phyloP scores from a whole-genome alignment of 140 eudicot genomes.

The Anethum foeniculum region DNA sequence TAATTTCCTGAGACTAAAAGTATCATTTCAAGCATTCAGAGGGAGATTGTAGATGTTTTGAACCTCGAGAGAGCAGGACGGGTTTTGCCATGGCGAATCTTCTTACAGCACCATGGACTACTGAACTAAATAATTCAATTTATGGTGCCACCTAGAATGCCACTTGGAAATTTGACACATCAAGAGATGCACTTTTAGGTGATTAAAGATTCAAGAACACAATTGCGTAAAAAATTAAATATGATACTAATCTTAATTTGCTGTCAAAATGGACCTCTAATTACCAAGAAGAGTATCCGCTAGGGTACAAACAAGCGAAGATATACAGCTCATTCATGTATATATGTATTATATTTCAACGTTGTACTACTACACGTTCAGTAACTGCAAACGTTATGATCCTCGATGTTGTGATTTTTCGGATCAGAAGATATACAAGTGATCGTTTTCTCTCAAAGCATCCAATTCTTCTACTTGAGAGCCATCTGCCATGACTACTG shows the following conservation, averaged over 20 bases:
- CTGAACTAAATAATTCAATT: not conserved
- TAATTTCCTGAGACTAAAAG: no score
- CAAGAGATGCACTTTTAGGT: no score
- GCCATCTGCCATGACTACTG: conserved; percentile 64
- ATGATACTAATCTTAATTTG: no score
- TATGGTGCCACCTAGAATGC: no score
- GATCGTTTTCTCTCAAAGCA: conserved; percentile 77
- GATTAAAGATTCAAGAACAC: no score
- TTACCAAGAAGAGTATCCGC: not conserved
- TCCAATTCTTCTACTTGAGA: conserved; percentile 69
- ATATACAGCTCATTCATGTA: not conserved
- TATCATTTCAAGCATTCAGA: not conserved
- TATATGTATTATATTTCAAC: not conserved
- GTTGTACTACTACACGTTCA: conserved; percentile 1
- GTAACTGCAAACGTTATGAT: conserved; percentile 10
- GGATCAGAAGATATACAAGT: conserved; percentile 47
- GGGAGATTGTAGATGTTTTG: not conserved
- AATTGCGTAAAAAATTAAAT: no score
- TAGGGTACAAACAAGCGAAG: not conserved
- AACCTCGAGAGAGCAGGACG: not conserved
- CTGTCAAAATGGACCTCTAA: no score
- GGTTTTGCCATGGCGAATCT: conserved; percentile 56
- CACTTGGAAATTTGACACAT: no score
- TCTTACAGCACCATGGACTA: conserved; percentile 66
- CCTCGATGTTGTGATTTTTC: not conserved